phyloP scores from a whole-genome alignment of 169 alveolate species.

The Theileria equi region DNA sequence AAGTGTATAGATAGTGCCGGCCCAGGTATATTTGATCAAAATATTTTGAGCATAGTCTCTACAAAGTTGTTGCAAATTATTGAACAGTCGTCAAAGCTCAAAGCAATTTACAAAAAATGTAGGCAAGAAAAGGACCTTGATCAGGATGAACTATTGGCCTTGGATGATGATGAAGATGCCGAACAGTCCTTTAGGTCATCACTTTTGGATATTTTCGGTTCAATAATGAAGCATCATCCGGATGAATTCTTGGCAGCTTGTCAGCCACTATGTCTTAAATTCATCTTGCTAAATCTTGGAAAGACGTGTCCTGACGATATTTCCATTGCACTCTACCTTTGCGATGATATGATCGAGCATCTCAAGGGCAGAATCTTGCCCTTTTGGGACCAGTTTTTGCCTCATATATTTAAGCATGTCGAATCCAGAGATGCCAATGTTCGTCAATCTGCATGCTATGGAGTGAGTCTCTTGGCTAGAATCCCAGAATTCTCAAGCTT shows the following conservation, averaged over 20 bases:
- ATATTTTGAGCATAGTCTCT: constrained; percentile 26
- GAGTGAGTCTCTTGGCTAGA: constrained; percentile 72
- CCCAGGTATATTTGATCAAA: constrained; percentile 62
- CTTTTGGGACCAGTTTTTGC: constrained; percentile 70
- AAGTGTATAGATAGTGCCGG: constrained; percentile 78
- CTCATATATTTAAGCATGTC: constrained; percentile 60
- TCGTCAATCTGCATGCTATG: constrained; percentile 80
- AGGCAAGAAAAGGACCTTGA: constrained; percentile 71
- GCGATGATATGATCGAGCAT: constrained; percentile 79
- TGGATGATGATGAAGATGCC: constrained; percentile 72
- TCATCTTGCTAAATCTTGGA: constrained; percentile 48
- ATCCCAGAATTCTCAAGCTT: constrained; percentile 68
- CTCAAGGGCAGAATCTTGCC: constrained; percentile 68
- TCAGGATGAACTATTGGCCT: constrained; percentile 71
- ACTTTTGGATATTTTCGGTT: constrained; percentile 74
- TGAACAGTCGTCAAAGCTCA: constrained; percentile 55
- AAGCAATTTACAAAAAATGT: constrained; percentile 62
- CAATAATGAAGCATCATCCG: constrained; percentile 76
- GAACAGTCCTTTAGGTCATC: constrained; percentile 77
- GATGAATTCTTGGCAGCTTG: constrained; percentile 74
- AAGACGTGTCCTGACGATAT: constrained; percentile 70
- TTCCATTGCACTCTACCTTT: constrained; percentile 76
- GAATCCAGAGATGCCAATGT: constrained; percentile 72
- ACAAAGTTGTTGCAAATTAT: constrained; percentile 37
- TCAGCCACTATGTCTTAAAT: constrained; percentile 64